Evolutionary conservation across 2,329 filamentous ascomycete genomes (phyloP).

Genomic region (Tolypocladium cylindrosporum): DNA sequence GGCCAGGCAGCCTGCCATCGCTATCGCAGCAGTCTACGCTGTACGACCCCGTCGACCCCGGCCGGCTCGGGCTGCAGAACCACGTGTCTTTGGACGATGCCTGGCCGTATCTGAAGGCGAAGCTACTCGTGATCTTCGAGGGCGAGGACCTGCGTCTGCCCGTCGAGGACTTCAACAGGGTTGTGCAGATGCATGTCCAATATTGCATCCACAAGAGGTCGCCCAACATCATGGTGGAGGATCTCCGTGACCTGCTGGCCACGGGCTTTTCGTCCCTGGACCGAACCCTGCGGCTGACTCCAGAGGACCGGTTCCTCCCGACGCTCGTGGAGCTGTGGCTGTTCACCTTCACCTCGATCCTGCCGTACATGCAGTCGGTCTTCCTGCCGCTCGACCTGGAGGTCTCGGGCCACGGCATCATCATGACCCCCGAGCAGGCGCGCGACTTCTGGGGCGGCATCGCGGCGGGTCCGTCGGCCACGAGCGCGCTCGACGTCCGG

Average conservation of each 20-base stretch:
- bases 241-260: slow-evolving; percentile 63
- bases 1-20: slow-evolving; percentile 40
- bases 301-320: slow-evolving; percentile 83
- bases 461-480: slow-evolving; percentile 33
- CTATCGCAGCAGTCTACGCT: slow-evolving; percentile 32
- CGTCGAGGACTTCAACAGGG: slow-evolving; percentile 72
- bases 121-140: slow-evolving; percentile 69
- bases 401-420: slow-evolving; percentile 71
- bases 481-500: slow-evolving; percentile 67
- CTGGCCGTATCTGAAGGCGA: slow-evolving; percentile 70
- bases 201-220: slow-evolving; percentile 66
- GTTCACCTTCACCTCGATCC: slow-evolving; percentile 77
- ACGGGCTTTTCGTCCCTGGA: slow-evolving; percentile 82
- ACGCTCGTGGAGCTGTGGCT: slow-evolving; percentile 91
- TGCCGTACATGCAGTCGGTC: slow-evolving; percentile 91
- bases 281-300: slow-evolving; percentile 65
- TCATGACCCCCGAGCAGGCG: slow-evolving; percentile 70
- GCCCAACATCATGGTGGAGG: slow-evolving; percentile 63
- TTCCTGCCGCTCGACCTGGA: slow-evolving; percentile 90
- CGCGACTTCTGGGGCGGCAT: slow-evolving; percentile 84
- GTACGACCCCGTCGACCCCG: slow-evolving; percentile 44
- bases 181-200: slow-evolving; percentile 70
- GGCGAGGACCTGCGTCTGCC: slow-evolving; percentile 72
- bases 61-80: slow-evolving; percentile 48
- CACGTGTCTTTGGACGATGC: slow-evolving; percentile 70